Base-by-base conservation (phyloP, 2,329 filamentous ascomycete genomes). In the Trichoderma oligosporum region DNA sequence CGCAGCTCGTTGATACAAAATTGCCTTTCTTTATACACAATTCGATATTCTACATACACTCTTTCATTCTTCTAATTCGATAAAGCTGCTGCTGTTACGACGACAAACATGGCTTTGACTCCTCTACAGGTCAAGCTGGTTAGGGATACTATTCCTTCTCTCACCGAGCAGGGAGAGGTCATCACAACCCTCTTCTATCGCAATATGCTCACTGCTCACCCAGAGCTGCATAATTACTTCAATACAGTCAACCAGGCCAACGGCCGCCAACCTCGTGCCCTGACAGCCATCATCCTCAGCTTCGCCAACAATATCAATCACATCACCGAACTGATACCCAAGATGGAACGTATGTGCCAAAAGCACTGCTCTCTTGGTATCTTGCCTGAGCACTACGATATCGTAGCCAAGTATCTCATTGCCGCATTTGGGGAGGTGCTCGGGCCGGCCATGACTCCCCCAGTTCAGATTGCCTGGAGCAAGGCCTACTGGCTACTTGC, bases 121-220 rank as follows among this genome's bases (percentile, higher is more conserved):
- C 75, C 75, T 62, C 71, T 77, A 47, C 86, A 91, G 73, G 77
- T 81, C 57, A 74, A 79, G 51, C 79, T 87, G 66, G 84, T 91
- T 71, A 86, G 84, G 70, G 78, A 84, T 51, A 91, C 88, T 5
- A 82, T 89, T 59, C 88, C 88, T 2, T 79, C 86, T 31, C 78
- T 91, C 3, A 79, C 79, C 20, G 77, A 85, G 60, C 83, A 90
- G 67, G 88, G 88, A 67, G 78, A 81, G 61, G 76, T 78, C 61
- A 88, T 91, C 69, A 86, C 87, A 5, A 78, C 78, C n/a, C 78
- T 81, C 62, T 91, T 92, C 75, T 91, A 92, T 76, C 76, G 77
- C 60, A 84, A 82, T 66, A 82, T 91, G 76, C 75, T 91, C 22
- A 68, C 68, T 9, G 82, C 83, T 36, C 78, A 89, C 60, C 87